These are phyloP conservation scores for Suhomyces sp. DNA, from an alignment of 805 yeast species.

Conservation along the genomic window DNA sequence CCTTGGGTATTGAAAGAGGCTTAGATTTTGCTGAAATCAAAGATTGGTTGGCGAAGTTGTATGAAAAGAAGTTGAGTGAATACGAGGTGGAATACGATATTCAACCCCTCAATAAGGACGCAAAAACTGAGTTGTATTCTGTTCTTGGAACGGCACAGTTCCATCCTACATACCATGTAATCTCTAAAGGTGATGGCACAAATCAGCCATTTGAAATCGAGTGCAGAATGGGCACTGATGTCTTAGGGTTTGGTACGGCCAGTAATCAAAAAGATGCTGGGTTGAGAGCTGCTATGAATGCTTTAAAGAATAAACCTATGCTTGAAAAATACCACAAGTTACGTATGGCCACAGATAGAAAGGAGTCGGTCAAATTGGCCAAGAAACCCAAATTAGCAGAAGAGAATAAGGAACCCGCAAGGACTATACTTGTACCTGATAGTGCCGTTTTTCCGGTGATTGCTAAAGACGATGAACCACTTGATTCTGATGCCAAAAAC, in stretches of 20 bases:
- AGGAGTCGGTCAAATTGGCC: slow-evolving; percentile 12
- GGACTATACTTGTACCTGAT: slow-evolving; percentile 1
- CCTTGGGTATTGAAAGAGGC: slow-evolving; percentile 58
- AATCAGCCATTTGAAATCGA: slow-evolving; percentile 58
- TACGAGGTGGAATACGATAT: slow-evolving; percentile 31
- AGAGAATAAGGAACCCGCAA: slow-evolving; percentile 3
- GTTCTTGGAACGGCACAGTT: slow-evolving; percentile 71
- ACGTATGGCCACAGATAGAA: slow-evolving; percentile 36
- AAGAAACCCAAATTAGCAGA: slow-evolving; percentile 6
- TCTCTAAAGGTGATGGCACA: slow-evolving; percentile 44
- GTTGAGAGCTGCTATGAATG: slow-evolving; percentile 78
- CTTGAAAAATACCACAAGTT: slow-evolving; percentile 62
- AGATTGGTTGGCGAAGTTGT: slow-evolving; percentile 54
- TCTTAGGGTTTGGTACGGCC: slow-evolving; percentile 72
- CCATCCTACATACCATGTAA: slow-evolving; percentile 57
- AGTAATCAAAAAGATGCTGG: slow-evolving; percentile 75
- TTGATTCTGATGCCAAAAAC: slow-evolving; percentile 37
- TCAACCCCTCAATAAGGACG: slow-evolving; percentile 53
- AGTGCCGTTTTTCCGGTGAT: slow-evolving; percentile 25
- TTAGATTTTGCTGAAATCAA: slow-evolving; percentile 47
- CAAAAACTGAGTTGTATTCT: slow-evolving; percentile 76
- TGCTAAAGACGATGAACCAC: slow-evolving; percentile 21
- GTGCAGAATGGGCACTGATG: slow-evolving; percentile 61
- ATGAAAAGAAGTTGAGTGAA: slow-evolving; percentile 42
- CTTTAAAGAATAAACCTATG: slow-evolving; percentile 53